These are phyloP conservation scores for Erucastrum elatum DNA, from an alignment of 345 rosid species.

Conservation along the genomic window DNA sequence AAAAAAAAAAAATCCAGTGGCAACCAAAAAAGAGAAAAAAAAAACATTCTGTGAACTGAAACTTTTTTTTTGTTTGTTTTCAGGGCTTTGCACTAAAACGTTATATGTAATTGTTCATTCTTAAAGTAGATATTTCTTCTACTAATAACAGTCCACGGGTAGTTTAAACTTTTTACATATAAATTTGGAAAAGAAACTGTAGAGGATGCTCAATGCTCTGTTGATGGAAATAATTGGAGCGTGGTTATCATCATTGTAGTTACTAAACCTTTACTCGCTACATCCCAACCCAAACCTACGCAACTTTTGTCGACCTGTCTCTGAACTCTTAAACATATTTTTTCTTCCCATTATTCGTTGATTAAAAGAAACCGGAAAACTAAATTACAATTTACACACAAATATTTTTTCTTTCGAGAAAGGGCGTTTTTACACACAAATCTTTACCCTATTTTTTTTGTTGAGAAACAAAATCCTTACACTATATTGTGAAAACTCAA, in stretches of 20 bases:
- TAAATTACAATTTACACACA: neutral
- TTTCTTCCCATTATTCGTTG: slow-evolving; percentile 3
- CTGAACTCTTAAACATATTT: neutral
- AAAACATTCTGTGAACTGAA: too few species aligned
- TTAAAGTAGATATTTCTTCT: slow-evolving; percentile 8
- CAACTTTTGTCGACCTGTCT: slow-evolving; percentile 41
- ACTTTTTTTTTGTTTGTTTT: too few species aligned
- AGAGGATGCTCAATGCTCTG: slow-evolving; percentile 25
- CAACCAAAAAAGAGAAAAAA: neutral
- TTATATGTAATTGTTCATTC: neutral
- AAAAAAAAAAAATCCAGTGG: too few species aligned
- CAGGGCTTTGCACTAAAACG: neutral
- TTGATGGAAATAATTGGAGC: slow-evolving; percentile 37
- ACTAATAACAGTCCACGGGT: slow-evolving; percentile 8
- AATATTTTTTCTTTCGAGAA: neutral
- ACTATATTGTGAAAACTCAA: too few species aligned
- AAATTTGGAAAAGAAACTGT: slow-evolving; percentile 32
- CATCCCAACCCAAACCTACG: slow-evolving; percentile 33
- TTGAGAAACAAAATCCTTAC: neutral
- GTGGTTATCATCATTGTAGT: slow-evolving; percentile 43
- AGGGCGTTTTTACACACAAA: neutral
- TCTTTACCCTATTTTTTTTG: neutral
- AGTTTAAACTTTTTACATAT: slow-evolving; percentile 7
- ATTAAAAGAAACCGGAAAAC: neutral
- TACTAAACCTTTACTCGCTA: slow-evolving; percentile 35